Evolutionary conservation across 2,329 filamentous ascomycete genomes (phyloP), one percentile per base, ranked within the genome.

Genomic region (Fusarium scirpi): DNA sequence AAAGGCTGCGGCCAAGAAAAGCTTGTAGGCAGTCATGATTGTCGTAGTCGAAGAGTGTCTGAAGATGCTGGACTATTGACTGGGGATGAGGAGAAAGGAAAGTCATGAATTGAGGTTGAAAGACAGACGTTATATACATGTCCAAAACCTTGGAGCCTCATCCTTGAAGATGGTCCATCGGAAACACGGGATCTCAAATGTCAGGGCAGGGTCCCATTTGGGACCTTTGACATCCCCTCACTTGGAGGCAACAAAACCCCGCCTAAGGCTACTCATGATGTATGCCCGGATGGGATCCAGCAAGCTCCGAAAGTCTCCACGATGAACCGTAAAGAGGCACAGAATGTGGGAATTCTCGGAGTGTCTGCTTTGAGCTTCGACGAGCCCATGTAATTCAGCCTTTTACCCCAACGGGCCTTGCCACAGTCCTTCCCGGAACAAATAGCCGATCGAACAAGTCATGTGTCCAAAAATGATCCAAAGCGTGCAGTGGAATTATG

Each of bases 1-100:
- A 22, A 77, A 62, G 34, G 74, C 65, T 22, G 58, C 61, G 27
- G 59, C 62, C 16, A 72, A 16, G 8, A 75, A n/a, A 43, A 74
- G 47, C 48, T 68, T 70, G 29, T 47, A 41, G 11, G 58, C 59
- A 25, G 64, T 47, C 72, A 74, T 75, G 6, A 32, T 22, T 57
- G 20, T 47, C 40, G 45, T 48, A 44, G 32, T 41, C 55, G 43
- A 48, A 25, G 27, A 24, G 29, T 61, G 34, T 18, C 43, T 44
- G 13, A 12, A 11, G 34, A 32, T 38, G 32, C 52, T 57, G 27
- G 51, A 62, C 49, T 34, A 20, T 47, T 56, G 51, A 38, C 34
- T 52, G 56, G 44, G 60, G 45, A 41, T 57, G 60, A 40, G 12
- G 40, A n/a, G 16, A 44, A 25, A 24, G 6, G 16, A 11, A 29